phyloP scores from a whole-genome alignment of 306 rosid genomes.

The Lathyrus sativus region DNA sequence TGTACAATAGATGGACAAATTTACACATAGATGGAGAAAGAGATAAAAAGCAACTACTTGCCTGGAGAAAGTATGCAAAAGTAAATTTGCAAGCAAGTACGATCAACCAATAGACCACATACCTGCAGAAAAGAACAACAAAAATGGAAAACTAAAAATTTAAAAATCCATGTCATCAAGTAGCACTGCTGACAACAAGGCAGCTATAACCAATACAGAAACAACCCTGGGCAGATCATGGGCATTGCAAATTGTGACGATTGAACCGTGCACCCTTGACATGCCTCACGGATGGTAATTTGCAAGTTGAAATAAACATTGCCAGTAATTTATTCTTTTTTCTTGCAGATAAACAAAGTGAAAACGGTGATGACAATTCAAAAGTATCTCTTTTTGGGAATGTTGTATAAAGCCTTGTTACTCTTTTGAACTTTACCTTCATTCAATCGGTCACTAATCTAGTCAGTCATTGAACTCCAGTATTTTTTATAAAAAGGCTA shows the following conservation, averaged over 20 bases:
- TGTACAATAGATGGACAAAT: background rate
- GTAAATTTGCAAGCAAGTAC: slow-evolving; percentile 81
- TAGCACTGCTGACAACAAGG: slow-evolving; percentile 23
- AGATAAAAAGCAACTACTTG: slow-evolving; percentile 39
- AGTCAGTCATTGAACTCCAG: background rate
- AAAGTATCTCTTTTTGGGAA: slow-evolving; percentile 1
- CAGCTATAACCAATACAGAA: background rate
- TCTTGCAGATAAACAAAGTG: background rate
- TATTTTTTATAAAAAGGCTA: background rate
- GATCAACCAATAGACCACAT: slow-evolving; percentile 79
- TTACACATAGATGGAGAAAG: background rate
- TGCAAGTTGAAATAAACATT: slow-evolving; percentile 24
- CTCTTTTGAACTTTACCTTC: slow-evolving; percentile 11
- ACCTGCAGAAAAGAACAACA: slow-evolving; percentile 55
- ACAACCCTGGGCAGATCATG: background rate
- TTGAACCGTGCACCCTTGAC: slow-evolving; percentile 28
- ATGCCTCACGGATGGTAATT: slow-evolving; percentile 12
- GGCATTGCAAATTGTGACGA: slow-evolving; percentile 2
- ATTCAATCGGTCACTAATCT: background rate
- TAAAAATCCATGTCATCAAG: slow-evolving; percentile 17
- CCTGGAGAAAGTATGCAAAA: slow-evolving; percentile 98
- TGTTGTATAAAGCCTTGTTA: slow-evolving; percentile 1
- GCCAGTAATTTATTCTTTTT: background rate
- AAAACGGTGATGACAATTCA: background rate
- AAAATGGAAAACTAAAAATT: slow-evolving; percentile 10